Conservation (phyloP, 345 rosid genomes). For the Cardamine chenopodiifolia region DNA sequence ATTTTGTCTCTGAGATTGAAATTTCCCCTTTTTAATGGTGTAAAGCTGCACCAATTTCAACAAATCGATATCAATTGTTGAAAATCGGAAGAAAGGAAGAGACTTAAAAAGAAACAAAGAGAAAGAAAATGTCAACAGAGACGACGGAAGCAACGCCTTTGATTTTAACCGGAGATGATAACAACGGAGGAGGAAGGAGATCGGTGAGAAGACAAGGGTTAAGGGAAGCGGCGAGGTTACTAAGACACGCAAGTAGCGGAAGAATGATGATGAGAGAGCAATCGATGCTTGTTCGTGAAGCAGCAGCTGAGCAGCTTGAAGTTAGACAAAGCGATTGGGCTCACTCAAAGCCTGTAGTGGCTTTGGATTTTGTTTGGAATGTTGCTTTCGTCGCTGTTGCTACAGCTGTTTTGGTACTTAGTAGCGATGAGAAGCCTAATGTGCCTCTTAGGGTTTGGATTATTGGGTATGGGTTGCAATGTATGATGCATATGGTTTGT, state of each 20-base stretch:
- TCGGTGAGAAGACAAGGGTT: slow-evolving; percentile 69
- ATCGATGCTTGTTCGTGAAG: slow-evolving; percentile 87
- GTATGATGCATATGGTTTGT: slow-evolving; percentile 81
- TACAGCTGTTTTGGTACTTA: slow-evolving; percentile 53
- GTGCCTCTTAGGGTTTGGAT: slow-evolving; percentile 88
- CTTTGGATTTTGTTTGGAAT: slow-evolving; percentile 85
- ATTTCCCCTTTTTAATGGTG: slow-evolving; percentile 14
- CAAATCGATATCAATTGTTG: not conserved
- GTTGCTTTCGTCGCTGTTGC: slow-evolving; percentile 84
- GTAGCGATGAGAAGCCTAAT: slow-evolving; percentile 62
- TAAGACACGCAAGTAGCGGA: slow-evolving; percentile 92
- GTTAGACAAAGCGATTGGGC: slow-evolving; percentile 99
- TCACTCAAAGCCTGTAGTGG: slow-evolving; percentile 88
- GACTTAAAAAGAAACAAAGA: not conserved
- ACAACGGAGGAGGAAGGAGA: slow-evolving; percentile 42
- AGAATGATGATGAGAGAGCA: slow-evolving; percentile 91
- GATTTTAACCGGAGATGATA: slow-evolving; percentile 45
- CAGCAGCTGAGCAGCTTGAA: slow-evolving; percentile 97
- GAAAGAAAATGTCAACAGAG: slow-evolving; percentile 27
- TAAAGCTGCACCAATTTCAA: slow-evolving; percentile 19
- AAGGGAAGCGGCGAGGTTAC: slow-evolving; percentile 78
- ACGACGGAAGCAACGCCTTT: slow-evolving; percentile 65
- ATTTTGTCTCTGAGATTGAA: slow-evolving; percentile 32
- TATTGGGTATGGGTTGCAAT: slow-evolving; percentile 78
- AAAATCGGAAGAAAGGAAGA: not conserved